These are phyloP conservation scores for Tylopilus rubrobrunneus DNA, from an alignment of 768 basidiomycete species.

Conservation along the genomic window DNA sequence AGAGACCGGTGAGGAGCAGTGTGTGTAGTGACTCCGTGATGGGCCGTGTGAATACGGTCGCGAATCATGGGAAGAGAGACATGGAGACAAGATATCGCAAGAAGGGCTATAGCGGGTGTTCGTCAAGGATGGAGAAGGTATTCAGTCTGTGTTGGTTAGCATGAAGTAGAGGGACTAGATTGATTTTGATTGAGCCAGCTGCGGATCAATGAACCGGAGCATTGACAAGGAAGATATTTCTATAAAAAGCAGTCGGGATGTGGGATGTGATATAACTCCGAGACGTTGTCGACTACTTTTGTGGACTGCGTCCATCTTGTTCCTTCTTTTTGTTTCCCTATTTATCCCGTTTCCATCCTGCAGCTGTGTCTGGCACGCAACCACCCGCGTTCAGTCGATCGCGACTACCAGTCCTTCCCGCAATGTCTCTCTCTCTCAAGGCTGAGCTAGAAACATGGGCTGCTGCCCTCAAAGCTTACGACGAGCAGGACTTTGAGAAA, in stretches of 20 bases:
- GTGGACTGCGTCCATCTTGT: conserved; percentile 21
- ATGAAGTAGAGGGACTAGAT: background rate
- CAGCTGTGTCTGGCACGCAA: conserved; percentile 22
- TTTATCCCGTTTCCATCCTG: background rate
- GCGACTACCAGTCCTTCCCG: conserved; percentile 4
- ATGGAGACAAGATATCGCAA: background rate
- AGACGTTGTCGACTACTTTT: background rate
- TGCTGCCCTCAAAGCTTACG: conserved; percentile 84
- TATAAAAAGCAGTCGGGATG: background rate
- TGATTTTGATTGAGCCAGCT: background rate
- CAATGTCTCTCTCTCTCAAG: conserved; percentile 49
- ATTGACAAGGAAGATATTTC: background rate
- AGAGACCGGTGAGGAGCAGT: background rate
- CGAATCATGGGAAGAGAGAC: background rate
- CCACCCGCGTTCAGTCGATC: background rate
- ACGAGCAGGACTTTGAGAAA: conserved; percentile 74
- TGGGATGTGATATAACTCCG: background rate
- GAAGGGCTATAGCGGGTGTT: background rate
- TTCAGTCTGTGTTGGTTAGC: background rate
- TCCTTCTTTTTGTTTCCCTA: background rate
- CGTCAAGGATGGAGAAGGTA: background rate
- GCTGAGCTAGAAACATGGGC: conserved; percentile 84
- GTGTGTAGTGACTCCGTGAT: background rate
- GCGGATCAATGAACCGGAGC: background rate
- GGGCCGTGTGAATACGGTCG: background rate